phyloP scores from a whole-genome alignment of 768 basidiomycete genomes.

The Pluteus cervinus region DNA sequence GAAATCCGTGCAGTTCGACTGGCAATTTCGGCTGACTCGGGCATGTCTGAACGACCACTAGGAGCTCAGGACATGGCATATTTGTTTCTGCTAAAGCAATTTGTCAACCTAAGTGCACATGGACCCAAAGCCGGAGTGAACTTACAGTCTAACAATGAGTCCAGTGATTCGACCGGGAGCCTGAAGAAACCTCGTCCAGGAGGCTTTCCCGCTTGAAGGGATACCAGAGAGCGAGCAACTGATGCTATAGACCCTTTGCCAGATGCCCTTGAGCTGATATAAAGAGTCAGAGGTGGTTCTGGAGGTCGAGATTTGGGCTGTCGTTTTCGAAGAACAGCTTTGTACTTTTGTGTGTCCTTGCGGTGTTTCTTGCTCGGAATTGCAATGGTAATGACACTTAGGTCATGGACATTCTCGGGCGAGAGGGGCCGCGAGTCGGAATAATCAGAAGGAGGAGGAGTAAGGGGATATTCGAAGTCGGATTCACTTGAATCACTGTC shows the following conservation, averaged over 20 bases:
- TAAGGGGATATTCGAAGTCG: constrained; percentile 65
- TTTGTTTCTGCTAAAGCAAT: constrained; percentile 38
- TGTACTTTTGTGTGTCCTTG: constrained; percentile 5
- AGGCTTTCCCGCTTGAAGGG: constrained; percentile 16
- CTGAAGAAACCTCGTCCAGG: constrained; percentile 19
- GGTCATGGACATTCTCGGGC: constrained; percentile 28
- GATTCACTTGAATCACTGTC: constrained; percentile 36
- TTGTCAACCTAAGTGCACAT: constrained; percentile 5
- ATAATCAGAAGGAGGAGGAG: constrained; percentile 73
- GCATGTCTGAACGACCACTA: constrained; percentile 64
- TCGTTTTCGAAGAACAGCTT: no score
- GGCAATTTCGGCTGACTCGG: constrained; percentile 33
- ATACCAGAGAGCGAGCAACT: constrained; percentile 42
- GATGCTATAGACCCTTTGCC: constrained; percentile 62
- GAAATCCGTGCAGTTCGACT: constrained; percentile 68
- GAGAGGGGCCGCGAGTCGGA: constrained; percentile 61
- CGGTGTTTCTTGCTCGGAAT: constrained; percentile 7
- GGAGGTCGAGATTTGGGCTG: neutral
- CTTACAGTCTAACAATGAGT: constrained; percentile 55
- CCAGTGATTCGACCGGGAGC: constrained; percentile 40
- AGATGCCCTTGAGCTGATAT: constrained; percentile 50
- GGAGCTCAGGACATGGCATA: constrained; percentile 66
- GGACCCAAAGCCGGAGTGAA: constrained; percentile 1
- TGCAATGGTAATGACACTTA: constrained; percentile 13
- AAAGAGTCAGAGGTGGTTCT: constrained; percentile 34